Percentiles rank a stretch among this genome's conserved stretches.
phyloP scores from a whole-genome alignment of 2,329 filamentous ascomycete genomes.

The Penicillium psychrosexuale region DNA sequence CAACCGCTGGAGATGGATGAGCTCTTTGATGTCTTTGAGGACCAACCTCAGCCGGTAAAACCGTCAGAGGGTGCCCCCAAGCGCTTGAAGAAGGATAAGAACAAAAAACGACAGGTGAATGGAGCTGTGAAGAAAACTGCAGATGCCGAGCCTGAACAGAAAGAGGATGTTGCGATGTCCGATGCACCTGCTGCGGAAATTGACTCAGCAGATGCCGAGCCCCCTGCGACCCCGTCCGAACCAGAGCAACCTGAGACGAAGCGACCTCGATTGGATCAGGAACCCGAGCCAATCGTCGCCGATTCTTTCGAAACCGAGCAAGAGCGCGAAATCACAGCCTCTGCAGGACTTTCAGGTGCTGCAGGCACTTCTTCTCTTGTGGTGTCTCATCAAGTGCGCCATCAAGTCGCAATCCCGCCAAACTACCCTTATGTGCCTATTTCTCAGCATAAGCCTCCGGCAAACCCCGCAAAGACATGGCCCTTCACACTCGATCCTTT shows the following conservation, averaged over 20 bases:
- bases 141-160: constrained; percentile 30
- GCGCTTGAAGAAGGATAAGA: constrained; percentile 56
- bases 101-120: constrained; percentile 83
- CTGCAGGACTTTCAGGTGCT: constrained; percentile 63
- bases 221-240: constrained; percentile 26
- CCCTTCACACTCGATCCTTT: constrained; percentile 94
- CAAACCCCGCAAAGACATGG: constrained; percentile 77
- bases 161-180: constrained; percentile 22
- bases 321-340: constrained; percentile 81
- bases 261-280: constrained; percentile 53
- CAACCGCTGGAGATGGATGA: constrained; percentile 61
- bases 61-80: constrained; percentile 32
- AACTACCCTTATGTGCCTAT: constrained; percentile 95
- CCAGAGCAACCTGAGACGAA: constrained; percentile 45
- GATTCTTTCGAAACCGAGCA: constrained; percentile 95
- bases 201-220: constrained; percentile 16
- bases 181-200: constrained; percentile 21
- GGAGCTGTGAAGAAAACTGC: constrained; percentile 64
- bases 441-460: constrained; percentile 86
- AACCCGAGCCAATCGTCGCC: constrained; percentile 76
- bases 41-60: constrained; percentile 52
- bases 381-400: constrained; percentile 94
- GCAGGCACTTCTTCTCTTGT: constrained; percentile 67
- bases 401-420: constrained; percentile 92
- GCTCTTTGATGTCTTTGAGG: constrained; percentile 78